A percentile compares a stretch with the other conserved stretches of the same genome.
Evolutionary conservation across 2,329 filamentous ascomycete species (phyloP).

Genomic region (Curvularia spicifera): DNA sequence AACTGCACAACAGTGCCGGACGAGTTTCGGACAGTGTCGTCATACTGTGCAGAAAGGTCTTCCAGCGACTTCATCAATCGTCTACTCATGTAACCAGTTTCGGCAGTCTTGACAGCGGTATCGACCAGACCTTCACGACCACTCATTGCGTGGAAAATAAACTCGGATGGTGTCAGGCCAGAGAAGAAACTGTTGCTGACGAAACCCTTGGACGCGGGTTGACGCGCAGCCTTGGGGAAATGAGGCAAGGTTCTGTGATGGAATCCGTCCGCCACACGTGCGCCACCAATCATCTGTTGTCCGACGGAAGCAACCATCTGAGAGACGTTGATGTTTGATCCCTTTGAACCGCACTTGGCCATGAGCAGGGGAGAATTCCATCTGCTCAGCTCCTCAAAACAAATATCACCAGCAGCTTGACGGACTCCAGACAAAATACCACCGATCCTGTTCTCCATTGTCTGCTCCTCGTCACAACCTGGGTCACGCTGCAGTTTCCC

Average conservation of each 20-base stretch:
- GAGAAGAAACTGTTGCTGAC: conserved; percentile 97
- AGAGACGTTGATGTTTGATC: conserved; percentile 96
- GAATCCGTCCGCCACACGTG: conserved; percentile 93
- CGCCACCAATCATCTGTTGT: conserved; percentile 94
- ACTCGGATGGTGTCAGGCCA: conserved; percentile 86
- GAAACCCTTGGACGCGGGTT: conserved; percentile 95
- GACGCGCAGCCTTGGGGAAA: conserved; percentile 89
- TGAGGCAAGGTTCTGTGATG: conserved; percentile 94
- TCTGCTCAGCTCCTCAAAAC: conserved; percentile 85
- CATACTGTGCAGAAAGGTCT: conserved; percentile 91
- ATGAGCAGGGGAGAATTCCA: conserved; percentile 95
- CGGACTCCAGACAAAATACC: conserved; percentile 91
- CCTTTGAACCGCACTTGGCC: conserved; percentile 97
- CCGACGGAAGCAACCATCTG: conserved; percentile 98
- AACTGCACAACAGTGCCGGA: conserved; percentile 91
- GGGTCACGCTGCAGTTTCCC: conserved; percentile 85
- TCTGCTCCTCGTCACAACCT: conserved; percentile 90
- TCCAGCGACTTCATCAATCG: conserved; percentile 97
- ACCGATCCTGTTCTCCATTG: conserved; percentile 87
- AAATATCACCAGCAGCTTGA: conserved; percentile 87
- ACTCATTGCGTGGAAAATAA: conserved; percentile 97
- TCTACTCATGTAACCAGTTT: conserved; percentile 99
- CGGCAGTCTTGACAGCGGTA: conserved; percentile 97
- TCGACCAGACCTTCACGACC: conserved; percentile 98
- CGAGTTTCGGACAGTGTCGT: conserved; percentile 92